Evolutionary conservation across 192 early-diverging fungal genomes (phyloP).

Genomic region (Phycomyces nitens): DNA sequence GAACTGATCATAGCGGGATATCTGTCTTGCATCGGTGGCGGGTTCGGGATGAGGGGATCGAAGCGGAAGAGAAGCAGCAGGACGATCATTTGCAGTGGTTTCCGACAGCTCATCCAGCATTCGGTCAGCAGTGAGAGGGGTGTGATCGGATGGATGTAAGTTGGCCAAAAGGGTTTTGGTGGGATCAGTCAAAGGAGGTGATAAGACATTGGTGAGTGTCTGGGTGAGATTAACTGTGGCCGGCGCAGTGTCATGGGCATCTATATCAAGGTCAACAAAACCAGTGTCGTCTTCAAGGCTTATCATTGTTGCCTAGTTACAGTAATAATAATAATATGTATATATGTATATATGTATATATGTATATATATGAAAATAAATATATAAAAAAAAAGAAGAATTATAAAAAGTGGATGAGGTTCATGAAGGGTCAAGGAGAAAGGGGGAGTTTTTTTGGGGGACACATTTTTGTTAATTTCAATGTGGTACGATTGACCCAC

Average conservation of each 20-base stretch:
- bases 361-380: too few species aligned
- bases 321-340: too few species aligned
- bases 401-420: too few species aligned
- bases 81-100: not conserved
- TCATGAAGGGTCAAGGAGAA: too few species aligned
- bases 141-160: not conserved
- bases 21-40: not conserved
- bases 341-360: too few species aligned
- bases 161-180: too few species aligned
- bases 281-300: not conserved
- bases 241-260: not conserved
- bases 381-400: too few species aligned
- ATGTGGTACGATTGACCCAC: too few species aligned
- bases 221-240: not conserved
- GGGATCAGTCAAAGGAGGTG: not conserved
- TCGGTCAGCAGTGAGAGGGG: not conserved
- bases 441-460: too few species aligned
- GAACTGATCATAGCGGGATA: constrained; percentile 29
- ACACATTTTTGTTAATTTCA: too few species aligned
- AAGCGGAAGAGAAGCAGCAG: not conserved
- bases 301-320: not conserved
- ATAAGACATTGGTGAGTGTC: not conserved
- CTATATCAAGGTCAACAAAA: not conserved
- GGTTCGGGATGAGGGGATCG: not conserved
- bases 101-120: not conserved